Base-by-base conservation (phyloP, 1,284 basidiomycete species). In the Afroboletus lepidellus region DNA sequence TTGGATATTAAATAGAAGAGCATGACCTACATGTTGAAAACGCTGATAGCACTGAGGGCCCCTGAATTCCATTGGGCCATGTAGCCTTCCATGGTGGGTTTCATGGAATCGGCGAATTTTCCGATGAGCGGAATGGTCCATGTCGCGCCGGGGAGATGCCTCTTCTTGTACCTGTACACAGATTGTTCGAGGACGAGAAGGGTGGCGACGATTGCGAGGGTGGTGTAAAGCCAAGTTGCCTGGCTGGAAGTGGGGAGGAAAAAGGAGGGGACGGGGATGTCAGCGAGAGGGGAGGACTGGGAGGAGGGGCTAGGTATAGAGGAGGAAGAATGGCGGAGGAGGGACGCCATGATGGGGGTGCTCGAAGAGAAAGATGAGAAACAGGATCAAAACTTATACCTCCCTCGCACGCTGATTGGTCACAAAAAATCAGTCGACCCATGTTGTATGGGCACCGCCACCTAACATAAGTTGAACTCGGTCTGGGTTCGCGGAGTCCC, bases 71-170 rank as follows among this genome's bases (percentile, higher is more conserved):
- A 96, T 66, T 94, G 91, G 60, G 79, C 81, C 78, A 87, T 90
- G 77, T 98, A 98, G 46, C 83, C 83, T 67, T 93, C 90, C 77
- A 97, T 80, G 5, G 90, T 86, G 6, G 94, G 94, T 63, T 87
- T 83, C 74, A 94, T 74, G 16, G 91, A 94, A 69, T 96, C 91
- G 12, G 87, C 83, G 62, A 96, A 96, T 71, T 93, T 93, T 56
- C 94, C 94, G 54, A 98, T 96, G 64, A 98, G 63, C 24, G 94
- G 94, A 56, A 98, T 96, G 18, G 93, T 96, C 92, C 92, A 98
- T 67, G 72, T 79, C 54, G 80, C 82, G 15, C 94, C 94, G 0
- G 94, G 94, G 8, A 98, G 79, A 63, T 90, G 83, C 20, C 79
- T 80, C 69, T 97, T 96, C 75, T 95, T 95, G 67, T 80, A 80